Evolutionary conservation across 805 yeast genomes (phyloP).

Genomic region (Wickerhamiella shivajii): DNA sequence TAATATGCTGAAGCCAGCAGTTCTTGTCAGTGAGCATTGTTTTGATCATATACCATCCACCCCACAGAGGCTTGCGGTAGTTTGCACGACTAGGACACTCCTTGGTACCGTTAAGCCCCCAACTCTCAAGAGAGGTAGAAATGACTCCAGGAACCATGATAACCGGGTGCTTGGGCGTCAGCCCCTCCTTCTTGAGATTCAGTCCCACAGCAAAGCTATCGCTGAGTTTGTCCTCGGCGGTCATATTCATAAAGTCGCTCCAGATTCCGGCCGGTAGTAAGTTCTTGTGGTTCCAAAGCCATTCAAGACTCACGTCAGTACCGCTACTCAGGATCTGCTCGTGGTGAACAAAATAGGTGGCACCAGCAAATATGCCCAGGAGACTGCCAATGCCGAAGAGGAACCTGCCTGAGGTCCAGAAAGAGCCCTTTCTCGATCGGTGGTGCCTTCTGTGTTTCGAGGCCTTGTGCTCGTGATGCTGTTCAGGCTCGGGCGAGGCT

Average conservation of each 20-base stretch:
- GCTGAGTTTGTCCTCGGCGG: constrained; percentile 31
- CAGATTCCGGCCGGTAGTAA: constrained; percentile 53
- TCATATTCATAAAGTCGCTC: constrained; percentile 43
- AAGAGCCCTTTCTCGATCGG: not conserved
- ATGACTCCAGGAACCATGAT: constrained; percentile 93
- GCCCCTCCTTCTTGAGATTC: constrained; percentile 40
- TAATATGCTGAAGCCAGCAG: constrained; percentile 88
- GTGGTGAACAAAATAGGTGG: constrained; percentile 3
- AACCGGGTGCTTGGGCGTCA: constrained; percentile 53
- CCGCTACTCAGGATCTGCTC: constrained; percentile 4
- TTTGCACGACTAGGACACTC: constrained; percentile 76
- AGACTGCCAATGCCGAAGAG: constrained; percentile 4
- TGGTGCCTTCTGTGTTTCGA: no score
- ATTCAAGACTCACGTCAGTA: constrained; percentile 6
- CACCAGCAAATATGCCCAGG: constrained; percentile 3
- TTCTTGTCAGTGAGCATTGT: constrained; percentile 83
- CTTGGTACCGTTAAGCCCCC: constrained; percentile 65
- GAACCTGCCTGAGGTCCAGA: constrained; percentile 5
- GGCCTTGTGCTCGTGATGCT: no score
- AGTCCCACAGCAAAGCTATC: constrained; percentile 85
- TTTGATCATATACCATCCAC: constrained; percentile 85
- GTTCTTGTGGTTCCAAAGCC: constrained; percentile 28
- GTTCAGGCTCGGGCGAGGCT: no score
- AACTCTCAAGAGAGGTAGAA: constrained; percentile 86
- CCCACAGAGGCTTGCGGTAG: constrained; percentile 90